phyloP scores from a whole-genome alignment of 2,329 filamentous ascomycete genomes.

The Cladosporium oxysporum region DNA sequence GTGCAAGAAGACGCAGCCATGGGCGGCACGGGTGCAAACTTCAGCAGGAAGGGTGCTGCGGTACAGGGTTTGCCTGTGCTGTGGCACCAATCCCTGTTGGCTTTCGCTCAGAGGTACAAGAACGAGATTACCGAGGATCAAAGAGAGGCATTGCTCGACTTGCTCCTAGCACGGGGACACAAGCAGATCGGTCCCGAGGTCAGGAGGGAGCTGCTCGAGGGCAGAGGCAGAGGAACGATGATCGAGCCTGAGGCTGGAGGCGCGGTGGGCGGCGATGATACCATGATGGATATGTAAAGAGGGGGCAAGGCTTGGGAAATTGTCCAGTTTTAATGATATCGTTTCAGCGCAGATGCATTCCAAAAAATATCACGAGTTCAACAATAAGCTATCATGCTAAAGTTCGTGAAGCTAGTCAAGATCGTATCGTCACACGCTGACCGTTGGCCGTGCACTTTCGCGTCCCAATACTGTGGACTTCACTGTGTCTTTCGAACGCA shows the following conservation, averaged over 20 bases:
- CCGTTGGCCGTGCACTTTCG: too few relatives aligned
- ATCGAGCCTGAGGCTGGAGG: slow-evolving; percentile 59
- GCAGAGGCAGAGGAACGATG: slow-evolving; percentile 78
- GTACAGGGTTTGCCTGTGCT: slow-evolving; percentile 72
- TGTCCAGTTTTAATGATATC: slow-evolving; percentile 7
- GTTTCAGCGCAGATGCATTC: slow-evolving; percentile 3
- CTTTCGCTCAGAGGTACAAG: slow-evolving; percentile 91
- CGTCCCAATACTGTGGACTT: too few relatives aligned
- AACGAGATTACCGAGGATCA: slow-evolving; percentile 97
- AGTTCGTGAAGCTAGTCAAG: neutral
- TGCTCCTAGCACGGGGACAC: slow-evolving; percentile 83
- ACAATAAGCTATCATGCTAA: neutral
- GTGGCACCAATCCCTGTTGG: slow-evolving; percentile 91
- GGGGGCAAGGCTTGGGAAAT: neutral
- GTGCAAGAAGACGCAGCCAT: slow-evolving; percentile 64
- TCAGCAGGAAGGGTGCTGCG: slow-evolving; percentile 48
- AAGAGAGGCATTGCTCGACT: slow-evolving; percentile 83
- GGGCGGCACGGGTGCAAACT: slow-evolving; percentile 41
- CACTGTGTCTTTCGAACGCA: too few relatives aligned
- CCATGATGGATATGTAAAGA: slow-evolving; percentile 65
- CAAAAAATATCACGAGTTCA: neutral
- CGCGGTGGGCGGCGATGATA: slow-evolving; percentile 74
- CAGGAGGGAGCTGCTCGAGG: slow-evolving; percentile 81
- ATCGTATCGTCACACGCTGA: too few relatives aligned
- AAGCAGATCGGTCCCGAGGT: slow-evolving; percentile 88